phyloP scores from a whole-genome alignment of 2,329 filamentous ascomycete species.

The Neocatenulostroma microsporum region DNA sequence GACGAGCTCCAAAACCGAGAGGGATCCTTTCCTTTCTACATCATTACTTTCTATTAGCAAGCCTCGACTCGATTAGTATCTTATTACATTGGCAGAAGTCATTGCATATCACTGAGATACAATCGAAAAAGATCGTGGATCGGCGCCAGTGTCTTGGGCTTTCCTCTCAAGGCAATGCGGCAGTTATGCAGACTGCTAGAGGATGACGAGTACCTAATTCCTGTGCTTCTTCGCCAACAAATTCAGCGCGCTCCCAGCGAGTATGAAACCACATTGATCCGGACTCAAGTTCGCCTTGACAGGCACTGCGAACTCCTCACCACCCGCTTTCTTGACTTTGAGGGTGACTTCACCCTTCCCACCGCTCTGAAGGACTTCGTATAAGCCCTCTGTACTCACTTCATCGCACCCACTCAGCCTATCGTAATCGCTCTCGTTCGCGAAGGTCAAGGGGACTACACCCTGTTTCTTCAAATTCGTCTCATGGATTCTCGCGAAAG shows the following conservation, averaged over 20 bases:
- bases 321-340: conserved; percentile 36
- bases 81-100: too few species aligned
- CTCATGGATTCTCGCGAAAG: conserved; percentile 87
- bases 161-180: too few species aligned
- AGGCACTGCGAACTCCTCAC: conserved; percentile 57
- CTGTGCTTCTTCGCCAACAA: conserved; percentile 57
- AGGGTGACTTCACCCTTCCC: conserved; percentile 71
- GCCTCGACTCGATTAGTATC: too few species aligned
- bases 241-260: conserved; percentile 91
- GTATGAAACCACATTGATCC: conserved; percentile 86
- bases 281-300: conserved; percentile 83
- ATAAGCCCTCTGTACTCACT: conserved; percentile 73
- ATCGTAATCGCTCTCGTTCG: conserved; percentile 80
- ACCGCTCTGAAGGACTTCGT: conserved; percentile 68
- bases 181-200: not conserved
- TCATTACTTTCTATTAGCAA: too few species aligned
- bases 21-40: too few species aligned
- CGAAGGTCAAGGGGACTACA: conserved; percentile 88
- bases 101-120: too few species aligned
- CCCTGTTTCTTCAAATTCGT: conserved; percentile 97
- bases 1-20: too few species aligned
- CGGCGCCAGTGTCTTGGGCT: too few species aligned
- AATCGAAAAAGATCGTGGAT: too few species aligned
- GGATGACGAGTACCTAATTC: not conserved
- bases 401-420: conserved; percentile 73